Percentiles rank a stretch among this genome's conserved stretches.
phyloP scores from a whole-genome alignment of 2,329 filamentous ascomycete genomes.

The Neonectria magnoliae region DNA sequence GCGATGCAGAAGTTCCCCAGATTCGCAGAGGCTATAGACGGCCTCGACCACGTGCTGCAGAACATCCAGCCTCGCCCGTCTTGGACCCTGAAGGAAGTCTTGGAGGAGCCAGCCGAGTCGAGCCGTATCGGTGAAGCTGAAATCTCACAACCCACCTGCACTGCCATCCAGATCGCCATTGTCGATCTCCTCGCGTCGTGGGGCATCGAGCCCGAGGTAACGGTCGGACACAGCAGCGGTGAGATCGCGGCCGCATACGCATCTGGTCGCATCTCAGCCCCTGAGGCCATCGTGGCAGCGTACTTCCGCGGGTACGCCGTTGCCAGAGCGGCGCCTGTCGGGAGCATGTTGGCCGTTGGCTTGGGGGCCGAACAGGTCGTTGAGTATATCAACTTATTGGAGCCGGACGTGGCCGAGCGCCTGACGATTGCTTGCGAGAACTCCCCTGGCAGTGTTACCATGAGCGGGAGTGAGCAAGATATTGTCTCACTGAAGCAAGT shows the following conservation, averaged over 20 bases:
- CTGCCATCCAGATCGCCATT: slow-evolving; percentile 49
- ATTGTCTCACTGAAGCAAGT: too few species aligned
- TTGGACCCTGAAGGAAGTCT: slow-evolving; percentile 13
- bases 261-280: slow-evolving; percentile 19
- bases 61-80: neutral
- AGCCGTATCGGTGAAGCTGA: slow-evolving; percentile 5
- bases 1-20: slow-evolving; percentile 17
- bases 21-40: slow-evolving; percentile 25
- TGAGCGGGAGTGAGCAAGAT: too few species aligned
- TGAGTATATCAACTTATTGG: neutral
- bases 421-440: slow-evolving; percentile 3
- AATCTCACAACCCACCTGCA: slow-evolving; percentile 46
- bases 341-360: slow-evolving; percentile 9
- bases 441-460: too few species aligned
- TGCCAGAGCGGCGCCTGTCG: neutral
- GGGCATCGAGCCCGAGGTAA: slow-evolving; percentile 28
- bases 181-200: slow-evolving; percentile 39
- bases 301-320: slow-evolving; percentile 44
- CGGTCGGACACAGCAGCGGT: slow-evolving; percentile 30
- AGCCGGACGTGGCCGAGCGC: neutral
- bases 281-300: slow-evolving; percentile 42
- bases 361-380: neutral
- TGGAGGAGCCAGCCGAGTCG: slow-evolving; percentile 26
- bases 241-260: slow-evolving; percentile 33
- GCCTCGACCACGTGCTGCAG: slow-evolving; percentile 15